Conservation (phyloP, 768 basidiomycete species). For the Leccinellum albellum region DNA sequence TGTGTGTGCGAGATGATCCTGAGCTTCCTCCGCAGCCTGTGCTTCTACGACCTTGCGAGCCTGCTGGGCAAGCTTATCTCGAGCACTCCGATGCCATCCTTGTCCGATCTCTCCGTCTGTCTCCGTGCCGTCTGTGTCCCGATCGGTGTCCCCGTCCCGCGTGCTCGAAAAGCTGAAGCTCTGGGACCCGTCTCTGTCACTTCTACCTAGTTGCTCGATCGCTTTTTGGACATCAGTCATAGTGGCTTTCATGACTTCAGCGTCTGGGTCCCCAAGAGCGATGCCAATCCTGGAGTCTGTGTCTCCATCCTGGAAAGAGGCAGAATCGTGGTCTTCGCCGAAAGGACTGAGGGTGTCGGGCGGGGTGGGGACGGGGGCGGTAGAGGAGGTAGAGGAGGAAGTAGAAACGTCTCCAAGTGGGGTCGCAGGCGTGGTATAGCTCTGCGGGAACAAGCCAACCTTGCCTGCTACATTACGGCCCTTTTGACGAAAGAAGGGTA, state of each 20-base stretch:
- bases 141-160: slow-evolving; percentile 48
- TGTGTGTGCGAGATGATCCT: slow-evolving; percentile 42
- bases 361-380: slow-evolving; percentile 16
- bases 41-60: slow-evolving; percentile 58
- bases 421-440: slow-evolving; percentile 70
- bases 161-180: slow-evolving; percentile 80
- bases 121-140: slow-evolving; percentile 46
- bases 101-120: slow-evolving; percentile 52
- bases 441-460: slow-evolving; percentile 87
- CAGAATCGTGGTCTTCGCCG: slow-evolving; percentile 44
- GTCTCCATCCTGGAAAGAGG: slow-evolving; percentile 28
- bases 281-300: slow-evolving; percentile 27
- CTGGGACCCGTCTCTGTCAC: slow-evolving; percentile 53
- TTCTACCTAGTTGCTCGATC: slow-evolving; percentile 77
- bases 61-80: slow-evolving; percentile 66
- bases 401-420: slow-evolving; percentile 33
- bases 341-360: slow-evolving; percentile 40
- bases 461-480: slow-evolving; percentile 81
- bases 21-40: slow-evolving; percentile 38
- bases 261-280: slow-evolving; percentile 21
- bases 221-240: slow-evolving; percentile 89
- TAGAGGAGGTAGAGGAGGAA: slow-evolving; percentile 26
- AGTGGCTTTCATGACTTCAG: slow-evolving; percentile 78
- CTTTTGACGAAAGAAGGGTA: slow-evolving; percentile 37
- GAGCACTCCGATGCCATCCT: slow-evolving; percentile 62